A percentile compares a stretch with the other conserved stretches of the same genome.
Evolutionary conservation across 768 basidiomycete species (phyloP).

Genomic region (Pisolithus microcarpus): DNA sequence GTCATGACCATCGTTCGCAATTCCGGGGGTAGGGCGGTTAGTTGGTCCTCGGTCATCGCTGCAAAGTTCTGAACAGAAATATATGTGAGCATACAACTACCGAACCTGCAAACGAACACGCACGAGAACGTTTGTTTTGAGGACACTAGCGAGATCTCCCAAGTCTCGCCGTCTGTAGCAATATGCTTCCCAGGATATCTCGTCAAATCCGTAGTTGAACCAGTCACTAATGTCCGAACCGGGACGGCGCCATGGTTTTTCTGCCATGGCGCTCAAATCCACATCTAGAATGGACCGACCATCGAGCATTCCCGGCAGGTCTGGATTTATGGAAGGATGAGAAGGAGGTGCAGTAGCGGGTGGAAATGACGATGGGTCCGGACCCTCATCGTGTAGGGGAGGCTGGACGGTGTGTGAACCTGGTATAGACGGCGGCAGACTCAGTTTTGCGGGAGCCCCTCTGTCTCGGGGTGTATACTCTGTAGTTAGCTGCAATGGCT

Average conservation of each 20-base stretch:
- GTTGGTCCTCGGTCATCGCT: conserved; percentile 76
- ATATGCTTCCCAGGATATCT: conserved; percentile 91
- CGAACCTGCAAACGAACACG: conserved; percentile 22
- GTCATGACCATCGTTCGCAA: conserved; percentile 85
- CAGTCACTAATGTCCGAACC: conserved; percentile 94
- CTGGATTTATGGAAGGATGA: conserved; percentile 71
- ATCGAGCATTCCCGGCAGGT: conserved; percentile 56
- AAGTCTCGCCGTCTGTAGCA: conserved; percentile 77
- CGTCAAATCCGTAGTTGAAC: conserved; percentile 99
- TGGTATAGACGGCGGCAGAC: conserved; percentile 12
- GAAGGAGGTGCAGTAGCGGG: conserved; percentile 66
- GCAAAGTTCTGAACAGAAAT: conserved; percentile 55
- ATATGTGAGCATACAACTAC: conserved; percentile 2
- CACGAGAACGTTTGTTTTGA: conserved; percentile 80
- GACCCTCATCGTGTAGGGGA: conserved; percentile 34
- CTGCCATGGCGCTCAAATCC: conserved; percentile 64
- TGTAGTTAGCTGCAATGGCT: conserved; percentile 61
- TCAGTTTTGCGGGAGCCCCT: conserved; percentile 36
- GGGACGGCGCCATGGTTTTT: conserved; percentile 87
- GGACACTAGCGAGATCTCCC: conserved; percentile 69
- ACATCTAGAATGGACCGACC: conserved; percentile 80
- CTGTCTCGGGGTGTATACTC: conserved; percentile 75
- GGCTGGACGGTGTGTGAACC: conserved; percentile 19
- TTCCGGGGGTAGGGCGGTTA: conserved; percentile 70
- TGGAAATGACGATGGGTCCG: conserved; percentile 61